A percentile compares a stretch with the other conserved stretches of the same genome.
Evolutionary conservation across 2,329 filamentous ascomycete species (phyloP).

Genomic region (Diplodia mutila): DNA sequence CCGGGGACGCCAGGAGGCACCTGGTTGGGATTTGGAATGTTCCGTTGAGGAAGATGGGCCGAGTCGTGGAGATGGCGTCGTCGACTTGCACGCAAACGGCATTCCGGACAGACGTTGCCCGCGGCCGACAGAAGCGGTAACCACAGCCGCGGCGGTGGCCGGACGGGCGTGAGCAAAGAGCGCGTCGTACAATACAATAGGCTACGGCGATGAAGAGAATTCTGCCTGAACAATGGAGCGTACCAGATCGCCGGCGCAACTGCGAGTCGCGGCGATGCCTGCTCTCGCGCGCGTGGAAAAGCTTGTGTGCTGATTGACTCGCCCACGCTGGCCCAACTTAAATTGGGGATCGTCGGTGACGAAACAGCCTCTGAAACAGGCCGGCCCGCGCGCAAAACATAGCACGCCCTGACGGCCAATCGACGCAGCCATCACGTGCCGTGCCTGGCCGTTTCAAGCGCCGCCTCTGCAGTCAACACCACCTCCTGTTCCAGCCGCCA

Average conservation of each 20-base stretch:
- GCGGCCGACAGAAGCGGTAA: background rate
- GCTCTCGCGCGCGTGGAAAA: constrained; percentile 10
- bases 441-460: constrained; percentile 15
- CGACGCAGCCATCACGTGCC: constrained; percentile 3
- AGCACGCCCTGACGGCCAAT: background rate
- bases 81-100: constrained; percentile 12
- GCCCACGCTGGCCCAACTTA: constrained; percentile 7
- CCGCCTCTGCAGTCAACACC: constrained; percentile 1
- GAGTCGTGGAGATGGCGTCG: constrained; percentile 19
- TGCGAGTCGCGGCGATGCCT: constrained; percentile 11
- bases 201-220: background rate
- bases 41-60: constrained; percentile 14
- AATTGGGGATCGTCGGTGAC: constrained; percentile 12
- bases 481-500: constrained; percentile 17
- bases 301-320: constrained; percentile 22
- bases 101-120: background rate
- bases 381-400: constrained; percentile 12
- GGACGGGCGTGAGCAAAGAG: background rate
- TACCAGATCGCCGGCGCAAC: constrained; percentile 16
- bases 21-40: constrained; percentile 21
- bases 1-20: constrained; percentile 4
- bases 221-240: constrained; percentile 2
- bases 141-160: background rate
- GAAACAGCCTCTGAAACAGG: constrained; percentile 15
- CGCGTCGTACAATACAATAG: background rate